phyloP scores from a whole-genome alignment of 306 rosid genomes.

The Glycine latifolia region DNA sequence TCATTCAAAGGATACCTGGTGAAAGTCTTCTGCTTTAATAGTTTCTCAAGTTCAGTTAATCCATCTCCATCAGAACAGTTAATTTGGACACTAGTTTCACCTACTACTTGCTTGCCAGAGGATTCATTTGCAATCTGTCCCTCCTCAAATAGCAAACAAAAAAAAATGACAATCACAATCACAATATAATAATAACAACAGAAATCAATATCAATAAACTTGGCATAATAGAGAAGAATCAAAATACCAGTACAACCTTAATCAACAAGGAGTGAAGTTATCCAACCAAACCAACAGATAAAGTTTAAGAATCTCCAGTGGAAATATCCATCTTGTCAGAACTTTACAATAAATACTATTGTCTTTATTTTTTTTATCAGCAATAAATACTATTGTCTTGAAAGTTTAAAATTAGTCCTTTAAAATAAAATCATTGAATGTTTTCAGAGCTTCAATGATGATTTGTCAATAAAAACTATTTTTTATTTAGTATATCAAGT shows the following conservation, averaged over 20 bases:
- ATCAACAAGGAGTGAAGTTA: constrained; percentile 2
- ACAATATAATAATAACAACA: neutral
- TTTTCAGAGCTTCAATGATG: neutral
- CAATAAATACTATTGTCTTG: constrained; percentile 28
- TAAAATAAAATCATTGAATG: neutral
- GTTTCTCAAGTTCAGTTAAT: constrained; percentile 74
- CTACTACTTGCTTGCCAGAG: constrained; percentile 52
- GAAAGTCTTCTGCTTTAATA: constrained; percentile 82
- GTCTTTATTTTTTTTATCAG: too few relatives aligned
- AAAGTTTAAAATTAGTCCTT: neutral
- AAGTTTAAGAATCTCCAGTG: constrained; percentile 1
- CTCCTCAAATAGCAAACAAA: constrained; percentile 38
- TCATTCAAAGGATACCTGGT: constrained; percentile 65
- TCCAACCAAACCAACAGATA: constrained; percentile 4
- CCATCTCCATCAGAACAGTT: constrained; percentile 53
- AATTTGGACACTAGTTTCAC: constrained; percentile 50
- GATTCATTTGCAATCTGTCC: constrained; percentile 53
- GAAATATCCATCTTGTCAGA: neutral
- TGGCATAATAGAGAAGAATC: neutral
- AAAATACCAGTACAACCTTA: constrained; percentile 30
- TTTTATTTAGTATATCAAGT: neutral
- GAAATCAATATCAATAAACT: neutral
- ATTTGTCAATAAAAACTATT: neutral
- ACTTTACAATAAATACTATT: constrained; percentile 28
- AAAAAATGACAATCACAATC: constrained; percentile 23